Percentiles rank a stretch among this genome's conserved stretches.
phyloP scores from a whole-genome alignment of 352 stramenopile genomes.

The Globisporangium camurandrum region DNA sequence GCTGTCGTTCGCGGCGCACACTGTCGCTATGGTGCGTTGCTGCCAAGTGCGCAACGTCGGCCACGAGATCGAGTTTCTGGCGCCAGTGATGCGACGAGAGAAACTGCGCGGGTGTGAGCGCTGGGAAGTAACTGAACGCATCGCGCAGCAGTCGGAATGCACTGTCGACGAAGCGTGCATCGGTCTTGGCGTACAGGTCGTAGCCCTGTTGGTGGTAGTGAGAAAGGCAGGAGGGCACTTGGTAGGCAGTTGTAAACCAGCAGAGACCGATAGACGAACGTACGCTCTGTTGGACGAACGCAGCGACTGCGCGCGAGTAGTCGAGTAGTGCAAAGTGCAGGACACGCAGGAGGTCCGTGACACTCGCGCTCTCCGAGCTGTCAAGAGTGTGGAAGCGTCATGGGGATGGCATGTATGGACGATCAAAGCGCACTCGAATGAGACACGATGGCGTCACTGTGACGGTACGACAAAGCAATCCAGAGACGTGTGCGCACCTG shows the following conservation, averaged over 20 bases:
- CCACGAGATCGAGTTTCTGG: constrained; percentile 45
- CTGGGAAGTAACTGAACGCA: constrained; percentile 65
- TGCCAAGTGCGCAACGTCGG: constrained; percentile 39
- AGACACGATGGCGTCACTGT: background rate
- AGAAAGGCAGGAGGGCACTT: too few relatives aligned
- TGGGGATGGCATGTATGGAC: background rate
- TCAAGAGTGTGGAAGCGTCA: background rate
- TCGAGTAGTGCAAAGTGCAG: constrained; percentile 69
- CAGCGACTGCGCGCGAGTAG: constrained; percentile 57
- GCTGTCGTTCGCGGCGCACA: constrained; percentile 24
- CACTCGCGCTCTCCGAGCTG: constrained; percentile 24
- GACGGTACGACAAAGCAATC: background rate
- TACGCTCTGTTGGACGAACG: constrained; percentile 30
- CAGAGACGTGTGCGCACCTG: constrained; percentile 12
- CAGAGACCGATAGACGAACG: constrained; percentile 4
- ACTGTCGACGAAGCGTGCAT: constrained; percentile 68
- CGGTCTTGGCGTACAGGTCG: constrained; percentile 72
- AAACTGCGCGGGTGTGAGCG: constrained; percentile 56
- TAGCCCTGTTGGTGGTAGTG: constrained; percentile 43
- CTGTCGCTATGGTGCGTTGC: constrained; percentile 42
- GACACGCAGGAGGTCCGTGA: constrained; percentile 53
- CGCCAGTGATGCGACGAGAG: constrained; percentile 53
- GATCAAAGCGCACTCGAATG: background rate
- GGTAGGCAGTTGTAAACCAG: background rate
- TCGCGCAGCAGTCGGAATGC: constrained; percentile 64